Evolutionary conservation across 495 filamentous ascomycete species (phyloP).

Genomic region (Daldinia bambusicola): DNA sequence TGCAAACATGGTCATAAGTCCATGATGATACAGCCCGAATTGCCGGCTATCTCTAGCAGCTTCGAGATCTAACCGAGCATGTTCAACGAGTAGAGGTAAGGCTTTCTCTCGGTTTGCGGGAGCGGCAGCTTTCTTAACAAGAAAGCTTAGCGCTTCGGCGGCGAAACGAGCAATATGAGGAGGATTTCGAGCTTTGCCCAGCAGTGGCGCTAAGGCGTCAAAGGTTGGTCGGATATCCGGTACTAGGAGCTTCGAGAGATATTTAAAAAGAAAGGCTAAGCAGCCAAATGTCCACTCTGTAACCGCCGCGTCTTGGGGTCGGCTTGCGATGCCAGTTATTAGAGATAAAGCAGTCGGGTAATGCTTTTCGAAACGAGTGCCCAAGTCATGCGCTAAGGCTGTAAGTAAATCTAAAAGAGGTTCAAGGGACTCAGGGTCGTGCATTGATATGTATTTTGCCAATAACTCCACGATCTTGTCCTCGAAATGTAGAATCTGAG

Average conservation of each 20-base stretch:
- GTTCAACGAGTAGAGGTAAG: constrained; percentile 72
- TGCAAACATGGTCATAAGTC: constrained; percentile 88
- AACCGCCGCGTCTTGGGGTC: constrained; percentile 71
- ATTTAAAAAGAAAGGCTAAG: constrained; percentile 96
- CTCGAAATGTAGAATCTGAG: constrained; percentile 89
- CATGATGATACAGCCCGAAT: constrained; percentile 75
- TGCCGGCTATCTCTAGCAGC: constrained; percentile 61
- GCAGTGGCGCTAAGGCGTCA: constrained; percentile 81
- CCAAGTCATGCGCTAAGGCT: constrained; percentile 92
- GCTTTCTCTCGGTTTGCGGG: constrained; percentile 77
- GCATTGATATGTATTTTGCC: constrained; percentile 77
- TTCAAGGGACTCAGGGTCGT: constrained; percentile 80
- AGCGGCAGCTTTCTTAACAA: constrained; percentile 86
- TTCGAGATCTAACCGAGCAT: constrained; percentile 74
- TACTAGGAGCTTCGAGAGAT: constrained; percentile 84
- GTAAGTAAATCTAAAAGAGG: constrained; percentile 84
- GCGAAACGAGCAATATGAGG: constrained; percentile 88
- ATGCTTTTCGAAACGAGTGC: constrained; percentile 86
- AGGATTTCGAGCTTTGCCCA: constrained; percentile 84
- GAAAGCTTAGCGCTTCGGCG: constrained; percentile 92
- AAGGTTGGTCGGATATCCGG: constrained; percentile 86
- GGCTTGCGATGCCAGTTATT: constrained; percentile 64
- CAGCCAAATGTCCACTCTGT: constrained; percentile 97
- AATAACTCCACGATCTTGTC: constrained; percentile 83
- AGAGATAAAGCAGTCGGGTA: constrained; percentile 76